Percentiles rank a stretch among this genome's conserved stretches.
phyloP scores from a whole-genome alignment of 257 asterid genomes.

The Scutellaria barbata region DNA sequence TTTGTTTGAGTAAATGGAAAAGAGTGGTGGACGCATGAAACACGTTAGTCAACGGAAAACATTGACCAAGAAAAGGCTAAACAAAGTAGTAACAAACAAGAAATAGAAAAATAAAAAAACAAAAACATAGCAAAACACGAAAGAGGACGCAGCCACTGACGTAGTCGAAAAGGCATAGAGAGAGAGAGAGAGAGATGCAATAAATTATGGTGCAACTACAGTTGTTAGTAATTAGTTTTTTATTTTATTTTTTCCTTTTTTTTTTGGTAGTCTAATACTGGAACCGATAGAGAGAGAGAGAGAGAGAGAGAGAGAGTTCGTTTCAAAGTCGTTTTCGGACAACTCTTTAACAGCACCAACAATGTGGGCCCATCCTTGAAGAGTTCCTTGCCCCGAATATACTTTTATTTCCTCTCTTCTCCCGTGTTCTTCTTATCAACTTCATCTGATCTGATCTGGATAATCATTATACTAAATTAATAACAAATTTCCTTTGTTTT shows the following conservation, averaged over 20 bases:
- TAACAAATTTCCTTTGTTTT: no score
- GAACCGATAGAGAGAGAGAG: constrained; percentile 10
- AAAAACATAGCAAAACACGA: no score
- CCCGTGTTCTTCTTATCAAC: neutral
- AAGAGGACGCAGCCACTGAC: neutral
- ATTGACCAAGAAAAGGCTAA: no score
- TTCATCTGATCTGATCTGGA: no score
- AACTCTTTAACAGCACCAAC: constrained; percentile 6
- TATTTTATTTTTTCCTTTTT: no score
- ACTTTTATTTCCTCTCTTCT: constrained; percentile 20
- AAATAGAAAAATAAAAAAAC: no score
- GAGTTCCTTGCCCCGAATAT: constrained; percentile 32
- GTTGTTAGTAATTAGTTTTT: neutral
- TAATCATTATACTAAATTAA: no score
- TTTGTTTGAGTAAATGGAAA: no score
- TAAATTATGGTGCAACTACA: neutral
- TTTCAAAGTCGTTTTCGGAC: constrained; percentile 34
- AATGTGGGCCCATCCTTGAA: constrained; percentile 13
- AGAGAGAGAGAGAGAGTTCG: constrained; percentile 15
- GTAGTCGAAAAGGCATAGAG: constrained; percentile 18
- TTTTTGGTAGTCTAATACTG: neutral
- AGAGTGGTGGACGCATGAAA: no score
- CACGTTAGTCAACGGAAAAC: no score
- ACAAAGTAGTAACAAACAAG: no score
- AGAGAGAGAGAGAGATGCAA: neutral